phyloP scores from a whole-genome alignment of 768 basidiomycete genomes.

The Amanita inopinata region DNA sequence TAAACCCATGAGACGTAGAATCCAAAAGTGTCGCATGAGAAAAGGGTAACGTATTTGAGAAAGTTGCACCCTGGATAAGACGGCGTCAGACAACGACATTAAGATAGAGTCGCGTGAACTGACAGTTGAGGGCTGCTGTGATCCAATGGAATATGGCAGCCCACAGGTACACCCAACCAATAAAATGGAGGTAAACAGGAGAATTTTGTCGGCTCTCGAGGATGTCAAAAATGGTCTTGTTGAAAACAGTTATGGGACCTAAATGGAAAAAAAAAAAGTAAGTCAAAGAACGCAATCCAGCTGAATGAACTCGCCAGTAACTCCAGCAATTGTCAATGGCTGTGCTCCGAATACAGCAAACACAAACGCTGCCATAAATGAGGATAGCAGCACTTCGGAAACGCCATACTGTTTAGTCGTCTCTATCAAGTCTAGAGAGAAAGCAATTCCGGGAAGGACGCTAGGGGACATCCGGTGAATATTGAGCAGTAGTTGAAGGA shows the following conservation, averaged over 20 bases:
- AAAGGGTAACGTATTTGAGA: constrained; percentile 78
- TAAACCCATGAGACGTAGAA: constrained; percentile 91
- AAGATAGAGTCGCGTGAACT: constrained; percentile 16
- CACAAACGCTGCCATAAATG: constrained; percentile 84
- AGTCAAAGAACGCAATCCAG: neutral
- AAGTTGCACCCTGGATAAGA: constrained; percentile 83
- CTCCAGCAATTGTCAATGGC: constrained; percentile 86
- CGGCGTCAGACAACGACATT: constrained; percentile 5
- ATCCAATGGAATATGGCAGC: constrained; percentile 80
- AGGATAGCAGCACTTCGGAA: constrained; percentile 71
- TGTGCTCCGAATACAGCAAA: constrained; percentile 86
- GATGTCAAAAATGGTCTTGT: constrained; percentile 82
- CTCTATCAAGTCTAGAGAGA: constrained; percentile 86
- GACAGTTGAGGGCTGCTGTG: constrained; percentile 71
- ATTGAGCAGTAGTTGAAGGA: neutral
- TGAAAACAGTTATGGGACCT: constrained; percentile 90
- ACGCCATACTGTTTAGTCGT: constrained; percentile 87
- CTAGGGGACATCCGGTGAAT: constrained; percentile 22
- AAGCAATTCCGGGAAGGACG: constrained; percentile 86
- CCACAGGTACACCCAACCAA: constrained; percentile 93
- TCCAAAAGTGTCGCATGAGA: constrained; percentile 88
- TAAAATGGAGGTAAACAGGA: constrained; percentile 74
- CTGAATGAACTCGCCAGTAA: constrained; percentile 47
- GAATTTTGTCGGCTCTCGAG: constrained; percentile 44
- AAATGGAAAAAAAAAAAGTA: constrained; percentile 4